Percentiles rank a stretch among this genome's conserved stretches.
Conservation (phyloP, 495 filamentous ascomycete species). For the Aspergillus kassunensis region DNA sequence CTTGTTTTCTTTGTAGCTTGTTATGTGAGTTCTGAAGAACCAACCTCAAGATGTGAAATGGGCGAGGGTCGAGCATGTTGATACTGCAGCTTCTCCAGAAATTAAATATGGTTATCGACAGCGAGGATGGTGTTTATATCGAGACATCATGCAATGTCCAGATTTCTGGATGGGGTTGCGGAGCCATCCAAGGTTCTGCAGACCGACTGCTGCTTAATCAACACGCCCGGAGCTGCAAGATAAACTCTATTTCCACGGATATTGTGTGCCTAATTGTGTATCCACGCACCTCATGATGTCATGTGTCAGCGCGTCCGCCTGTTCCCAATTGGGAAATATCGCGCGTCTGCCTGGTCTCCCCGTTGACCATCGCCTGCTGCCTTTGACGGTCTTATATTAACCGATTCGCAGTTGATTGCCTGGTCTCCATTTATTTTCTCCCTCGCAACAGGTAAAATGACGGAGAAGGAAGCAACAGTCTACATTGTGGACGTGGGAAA, state of each 20-base stretch:
- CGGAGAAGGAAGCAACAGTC: constrained; percentile 88
- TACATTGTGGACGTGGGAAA: constrained; percentile 84
- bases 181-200: constrained; percentile 2
- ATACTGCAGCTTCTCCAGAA: neutral
- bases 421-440: neutral
- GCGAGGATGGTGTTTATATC: neutral
- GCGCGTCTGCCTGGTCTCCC: constrained; percentile 41
- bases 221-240: constrained; percentile 4
- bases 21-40: constrained; percentile 11
- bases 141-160: neutral
- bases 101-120: constrained; percentile 54
- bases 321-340: constrained; percentile 41
- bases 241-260: neutral
- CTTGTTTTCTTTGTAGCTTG: neutral
- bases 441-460: constrained; percentile 53
- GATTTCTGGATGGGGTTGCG: neutral
- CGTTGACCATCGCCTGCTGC: constrained; percentile 12
- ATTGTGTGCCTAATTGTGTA: neutral
- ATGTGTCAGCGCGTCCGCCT: constrained; percentile 38
- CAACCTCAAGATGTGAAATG: constrained; percentile 76
- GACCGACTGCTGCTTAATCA: neutral
- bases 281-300: constrained; percentile 33
- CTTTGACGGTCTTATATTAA: constrained; percentile 14
- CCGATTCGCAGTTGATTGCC: neutral
- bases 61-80: constrained; percentile 52